phyloP scores from a whole-genome alignment of 2,329 filamentous ascomycete species.

The Orbilia brochopaga region DNA sequence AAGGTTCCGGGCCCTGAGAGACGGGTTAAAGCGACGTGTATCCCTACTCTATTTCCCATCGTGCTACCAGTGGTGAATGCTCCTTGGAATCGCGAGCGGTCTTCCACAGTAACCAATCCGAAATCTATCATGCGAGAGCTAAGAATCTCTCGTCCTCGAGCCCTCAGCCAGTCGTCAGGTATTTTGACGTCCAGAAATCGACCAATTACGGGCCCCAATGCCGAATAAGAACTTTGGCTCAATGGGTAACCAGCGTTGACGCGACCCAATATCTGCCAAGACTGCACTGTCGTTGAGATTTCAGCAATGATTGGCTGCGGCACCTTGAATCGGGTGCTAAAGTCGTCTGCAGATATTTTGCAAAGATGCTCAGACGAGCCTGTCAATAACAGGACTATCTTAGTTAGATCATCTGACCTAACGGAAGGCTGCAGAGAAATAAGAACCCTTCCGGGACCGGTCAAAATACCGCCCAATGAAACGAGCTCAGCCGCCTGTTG shows the following conservation, averaged over 20 bases:
- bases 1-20: not conserved
- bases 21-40: not conserved
- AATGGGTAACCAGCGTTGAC: constrained; percentile 2
- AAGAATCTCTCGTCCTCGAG: not conserved
- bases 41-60: constrained; percentile 2
- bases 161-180: not conserved
- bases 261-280: not conserved
- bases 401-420: not conserved
- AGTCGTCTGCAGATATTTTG: not conserved
- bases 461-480: not conserved
- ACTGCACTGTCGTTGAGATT: not conserved
- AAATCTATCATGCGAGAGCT: not conserved
- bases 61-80: constrained; percentile 4
- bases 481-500: not conserved
- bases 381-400: not conserved
- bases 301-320: constrained; percentile 1
- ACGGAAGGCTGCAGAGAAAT: not conserved
- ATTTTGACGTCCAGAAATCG: not conserved
- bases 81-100: not conserved
- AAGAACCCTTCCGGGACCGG: not conserved
- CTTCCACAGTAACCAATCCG: not conserved
- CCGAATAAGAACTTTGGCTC: not conserved
- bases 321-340: not conserved
- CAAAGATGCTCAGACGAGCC: too few species aligned
- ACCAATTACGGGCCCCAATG: not conserved